Percentiles rank a stretch among this genome's conserved stretches.
Evolutionary conservation across 306 rosid species (phyloP).

Genomic region (Arachis hypogaea): DNA sequence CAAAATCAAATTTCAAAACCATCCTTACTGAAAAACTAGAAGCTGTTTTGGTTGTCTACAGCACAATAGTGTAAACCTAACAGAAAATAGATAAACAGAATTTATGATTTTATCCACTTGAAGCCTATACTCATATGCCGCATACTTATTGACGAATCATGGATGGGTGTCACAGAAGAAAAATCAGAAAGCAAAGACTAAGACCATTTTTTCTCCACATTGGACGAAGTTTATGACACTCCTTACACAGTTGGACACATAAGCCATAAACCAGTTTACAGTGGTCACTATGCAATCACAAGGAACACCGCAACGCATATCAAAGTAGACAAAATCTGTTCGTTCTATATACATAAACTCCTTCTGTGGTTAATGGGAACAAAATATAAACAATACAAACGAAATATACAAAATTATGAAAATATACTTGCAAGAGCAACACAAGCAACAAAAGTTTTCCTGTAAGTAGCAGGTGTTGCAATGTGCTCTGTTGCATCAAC

Average conservation of each 20-base stretch:
- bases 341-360: background rate
- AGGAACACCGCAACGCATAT: conserved; percentile 3
- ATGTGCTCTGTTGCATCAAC: conserved; percentile 8
- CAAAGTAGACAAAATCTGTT: conserved; percentile 32
- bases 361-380: conserved; percentile 2
- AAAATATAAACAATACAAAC: conserved; percentile 7
- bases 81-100: background rate
- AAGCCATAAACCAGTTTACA: conserved; percentile 27
- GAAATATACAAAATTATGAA: conserved; percentile 25
- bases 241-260: conserved; percentile 1
- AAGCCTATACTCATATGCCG: conserved; percentile 1
- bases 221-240: background rate
- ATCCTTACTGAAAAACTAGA: conserved; percentile 24
- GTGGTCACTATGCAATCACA: conserved; percentile 15
- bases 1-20: conserved; percentile 29
- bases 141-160: conserved; percentile 5
- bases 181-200: background rate
- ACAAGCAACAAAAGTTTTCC: conserved; percentile 25
- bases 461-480: conserved; percentile 16
- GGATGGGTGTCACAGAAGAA: conserved; percentile 2
- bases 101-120: background rate
- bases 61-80: background rate
- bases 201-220: conserved; percentile 7
- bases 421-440: conserved; percentile 3
- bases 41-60: conserved; percentile 24